Evolutionary conservation across 2,329 filamentous ascomycete genomes (phyloP), one percentile per base, ranked within the genome.

Genomic region (Xenoacremonium recifei): DNA sequence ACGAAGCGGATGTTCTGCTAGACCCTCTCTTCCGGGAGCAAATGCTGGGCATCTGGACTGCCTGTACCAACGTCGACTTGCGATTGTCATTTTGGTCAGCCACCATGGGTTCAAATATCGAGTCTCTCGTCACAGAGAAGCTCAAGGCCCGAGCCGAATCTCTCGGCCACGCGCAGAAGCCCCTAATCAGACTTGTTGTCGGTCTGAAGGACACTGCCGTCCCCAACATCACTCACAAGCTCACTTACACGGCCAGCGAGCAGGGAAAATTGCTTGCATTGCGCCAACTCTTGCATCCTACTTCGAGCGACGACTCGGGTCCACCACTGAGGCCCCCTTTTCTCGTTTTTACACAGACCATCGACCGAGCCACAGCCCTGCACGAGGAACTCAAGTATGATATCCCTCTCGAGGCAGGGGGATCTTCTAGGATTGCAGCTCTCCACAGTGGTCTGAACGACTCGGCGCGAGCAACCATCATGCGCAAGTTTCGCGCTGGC

Each of bases 161-260:
- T 27, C 66, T 75, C 52, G 58, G 53, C 16, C 50, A 57, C 25
- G 49, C 54, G 11, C 59, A 60, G 20, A 73, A 68, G 47, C 82
- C 75, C 17, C 72, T 96, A 3, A 65, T 97, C 49, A 85, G 93
- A 33, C 76, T 97, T 5, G 89, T 99, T 5, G 89, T 97, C n/a
- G 93, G 93, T 4, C 73, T 99, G 36, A 97, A 97, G 68, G 93
- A 99, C 66, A 91, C 90, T 3, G 91, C 92, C 3, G 86, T 99
- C 37, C 91, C 93, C 31, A 96, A 95, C 57, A 87, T 99, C 49
- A 77, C 84, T 21, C 93, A 99, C 70, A 87, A 85, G 53, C 82
- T 99, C 19, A 82, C 85, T 21, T 99, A 97, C 67, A 89, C 90
- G 23, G 93, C 89, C 35, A 95, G 87, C 5, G 93, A 99, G 64